These are phyloP conservation scores for Cicer arietinum DNA, from an alignment of 306 rosid genomes.

Conservation along the genomic window DNA sequence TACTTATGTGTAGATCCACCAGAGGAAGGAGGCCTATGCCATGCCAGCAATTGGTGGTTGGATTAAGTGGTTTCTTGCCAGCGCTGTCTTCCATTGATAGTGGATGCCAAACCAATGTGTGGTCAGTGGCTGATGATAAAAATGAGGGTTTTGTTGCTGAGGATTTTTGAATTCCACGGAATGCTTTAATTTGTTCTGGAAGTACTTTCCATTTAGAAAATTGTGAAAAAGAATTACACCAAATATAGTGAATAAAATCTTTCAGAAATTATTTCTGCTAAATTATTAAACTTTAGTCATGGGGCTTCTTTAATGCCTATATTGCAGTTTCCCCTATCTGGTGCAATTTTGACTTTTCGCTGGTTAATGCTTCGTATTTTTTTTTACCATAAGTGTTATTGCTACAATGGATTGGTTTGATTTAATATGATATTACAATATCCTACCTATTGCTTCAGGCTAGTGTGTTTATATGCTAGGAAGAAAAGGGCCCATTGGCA, in stretches of 20 bases:
- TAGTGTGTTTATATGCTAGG: not conserved
- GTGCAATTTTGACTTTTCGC: not conserved
- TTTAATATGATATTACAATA: not conserved
- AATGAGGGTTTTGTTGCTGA: not conserved
- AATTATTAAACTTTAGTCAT: conserved; percentile 26
- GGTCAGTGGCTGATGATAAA: conserved; percentile 12
- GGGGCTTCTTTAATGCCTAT: not conserved
- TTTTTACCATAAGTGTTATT: not conserved
- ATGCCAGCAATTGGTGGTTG: conserved; percentile 8
- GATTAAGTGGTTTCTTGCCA: conserved; percentile 3
- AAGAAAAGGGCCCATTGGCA: conserved; percentile 19
- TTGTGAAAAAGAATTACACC: not conserved
- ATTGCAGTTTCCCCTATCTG: not conserved
- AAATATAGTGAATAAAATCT: conserved; percentile 24
- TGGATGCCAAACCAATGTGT: conserved; percentile 15
- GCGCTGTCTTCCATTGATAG: conserved; percentile 8
- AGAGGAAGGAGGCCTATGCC: conserved; percentile 18
- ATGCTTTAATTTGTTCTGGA: conserved; percentile 13
- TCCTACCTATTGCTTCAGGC: conserved; percentile 13
- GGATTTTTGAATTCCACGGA: conserved; percentile 17
- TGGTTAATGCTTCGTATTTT: not conserved
- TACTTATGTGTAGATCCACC: conserved; percentile 10
- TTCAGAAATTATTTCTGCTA: not conserved
- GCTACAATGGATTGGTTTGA: conserved; percentile 27
- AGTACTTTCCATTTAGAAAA: conserved; percentile 23